These are phyloP conservation scores for Vaccinium myrtillus DNA, from an alignment of 148 eudicot genomes.

Conservation along the genomic window DNA sequence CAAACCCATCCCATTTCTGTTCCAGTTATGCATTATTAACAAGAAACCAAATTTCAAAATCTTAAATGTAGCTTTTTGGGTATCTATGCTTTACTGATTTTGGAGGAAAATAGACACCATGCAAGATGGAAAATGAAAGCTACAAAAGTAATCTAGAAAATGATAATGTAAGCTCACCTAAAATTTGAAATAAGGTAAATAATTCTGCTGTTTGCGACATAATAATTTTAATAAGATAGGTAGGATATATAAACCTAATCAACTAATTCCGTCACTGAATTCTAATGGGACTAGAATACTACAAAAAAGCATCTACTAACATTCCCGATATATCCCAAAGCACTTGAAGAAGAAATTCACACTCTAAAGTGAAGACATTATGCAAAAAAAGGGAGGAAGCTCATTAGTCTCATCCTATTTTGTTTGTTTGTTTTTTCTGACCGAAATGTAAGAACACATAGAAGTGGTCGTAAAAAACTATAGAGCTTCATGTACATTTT, in stretches of 20 bases:
- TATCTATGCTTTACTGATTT: too few relatives aligned
- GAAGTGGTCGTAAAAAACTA: not conserved
- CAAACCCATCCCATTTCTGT: constrained; percentile 31
- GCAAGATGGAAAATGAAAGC: too few relatives aligned
- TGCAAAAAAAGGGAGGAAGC: not conserved
- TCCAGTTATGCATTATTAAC: not conserved
- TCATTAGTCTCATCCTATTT: not conserved
- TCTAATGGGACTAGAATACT: not conserved
- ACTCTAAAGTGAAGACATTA: not conserved
- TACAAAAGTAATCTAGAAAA: not conserved
- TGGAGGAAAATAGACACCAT: not conserved
- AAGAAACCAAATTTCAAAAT: not conserved
- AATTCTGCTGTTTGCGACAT: not conserved
- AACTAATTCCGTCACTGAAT: not conserved
- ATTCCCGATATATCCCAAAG: not conserved
- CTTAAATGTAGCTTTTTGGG: not conserved
- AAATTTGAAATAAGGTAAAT: not conserved
- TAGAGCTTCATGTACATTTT: not conserved
- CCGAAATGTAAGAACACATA: not conserved
- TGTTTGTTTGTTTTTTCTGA: not conserved
- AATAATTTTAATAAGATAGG: not conserved
- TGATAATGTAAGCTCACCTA: not conserved
- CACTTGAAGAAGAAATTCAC: not conserved
- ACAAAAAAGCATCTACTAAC: not conserved
- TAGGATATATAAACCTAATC: not conserved